These are phyloP conservation scores for Coemansia sp. DNA, from an alignment of 192 early-diverging fungal genomes.

Conservation along the genomic window DNA sequence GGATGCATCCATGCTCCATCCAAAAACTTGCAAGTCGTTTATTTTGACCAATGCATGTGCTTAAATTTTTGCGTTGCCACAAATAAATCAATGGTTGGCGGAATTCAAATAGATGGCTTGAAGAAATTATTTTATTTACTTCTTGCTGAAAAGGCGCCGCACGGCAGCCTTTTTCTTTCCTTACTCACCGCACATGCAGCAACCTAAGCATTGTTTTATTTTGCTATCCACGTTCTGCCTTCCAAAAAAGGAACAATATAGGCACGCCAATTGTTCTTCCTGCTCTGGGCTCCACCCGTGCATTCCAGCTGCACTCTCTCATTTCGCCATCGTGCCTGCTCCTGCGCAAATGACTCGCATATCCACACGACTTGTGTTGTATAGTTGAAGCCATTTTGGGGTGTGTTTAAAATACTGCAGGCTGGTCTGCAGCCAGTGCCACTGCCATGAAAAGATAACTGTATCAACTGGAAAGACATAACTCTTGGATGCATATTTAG, in stretches of 20 bases:
- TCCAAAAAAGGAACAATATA: constrained; percentile 9
- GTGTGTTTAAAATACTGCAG: background rate
- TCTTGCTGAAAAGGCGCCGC: constrained; percentile 1
- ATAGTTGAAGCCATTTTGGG: background rate
- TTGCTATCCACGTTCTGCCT: background rate
- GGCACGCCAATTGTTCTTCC: constrained; percentile 5
- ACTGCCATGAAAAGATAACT: background rate
- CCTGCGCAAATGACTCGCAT: background rate
- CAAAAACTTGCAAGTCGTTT: no score
- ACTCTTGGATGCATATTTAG: background rate
- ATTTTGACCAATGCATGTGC: background rate
- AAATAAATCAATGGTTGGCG: background rate
- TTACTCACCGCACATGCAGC: constrained; percentile 7
- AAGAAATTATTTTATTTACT: background rate
- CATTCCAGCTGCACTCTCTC: background rate
- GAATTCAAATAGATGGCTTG: constrained; percentile 2
- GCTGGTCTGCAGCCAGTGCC: background rate
- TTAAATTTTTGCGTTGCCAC: background rate
- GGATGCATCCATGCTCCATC: no score
- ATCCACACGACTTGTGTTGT: background rate
- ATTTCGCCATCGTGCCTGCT: background rate
- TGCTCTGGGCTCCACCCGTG: background rate
- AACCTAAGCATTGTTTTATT: background rate
- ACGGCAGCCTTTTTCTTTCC: background rate
- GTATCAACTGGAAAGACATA: background rate